phyloP scores from a whole-genome alignment of 768 basidiomycete genomes.

The Termitomyces titanicus region DNA sequence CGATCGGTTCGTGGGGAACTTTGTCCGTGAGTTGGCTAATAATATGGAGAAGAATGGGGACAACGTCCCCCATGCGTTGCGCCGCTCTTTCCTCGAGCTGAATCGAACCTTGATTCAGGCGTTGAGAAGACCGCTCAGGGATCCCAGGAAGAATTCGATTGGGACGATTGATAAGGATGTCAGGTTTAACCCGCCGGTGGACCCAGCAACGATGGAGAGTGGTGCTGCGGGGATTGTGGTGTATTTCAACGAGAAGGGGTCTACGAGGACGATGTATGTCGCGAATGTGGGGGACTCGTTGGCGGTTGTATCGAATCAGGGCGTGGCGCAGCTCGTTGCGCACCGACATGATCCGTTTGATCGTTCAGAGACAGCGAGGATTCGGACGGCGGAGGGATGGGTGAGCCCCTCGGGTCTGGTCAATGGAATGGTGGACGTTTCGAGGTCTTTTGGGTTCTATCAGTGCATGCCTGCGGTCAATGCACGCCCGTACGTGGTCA shows the following conservation, averaged over 20 bases:
- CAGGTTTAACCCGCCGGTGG: conserved; percentile 26
- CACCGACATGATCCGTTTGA: conserved; percentile 89
- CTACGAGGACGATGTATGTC: conserved; percentile 67
- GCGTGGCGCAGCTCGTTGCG: conserved; percentile 71
- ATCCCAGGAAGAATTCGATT: conserved; percentile 68
- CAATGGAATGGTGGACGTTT: conserved; percentile 88
- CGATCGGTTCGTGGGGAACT: conserved; percentile 68
- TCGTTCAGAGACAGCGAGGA: conserved; percentile 77
- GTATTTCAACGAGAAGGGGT: conserved; percentile 63
- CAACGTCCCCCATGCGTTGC: conserved; percentile 69
- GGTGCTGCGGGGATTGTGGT: conserved; percentile 87
- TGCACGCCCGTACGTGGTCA: conserved; percentile 75
- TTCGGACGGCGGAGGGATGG: conserved; percentile 91
- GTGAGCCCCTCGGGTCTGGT: conserved; percentile 87
- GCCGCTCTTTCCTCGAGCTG: conserved; percentile 83
- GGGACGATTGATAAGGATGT: conserved; percentile 42
- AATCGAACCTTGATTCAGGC: conserved; percentile 63
- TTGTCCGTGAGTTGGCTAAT: conserved; percentile 54
- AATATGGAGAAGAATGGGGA: conserved; percentile 39
- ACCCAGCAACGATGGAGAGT: conserved; percentile 52
- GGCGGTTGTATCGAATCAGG: conserved; percentile 80
- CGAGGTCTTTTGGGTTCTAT: conserved; percentile 93
- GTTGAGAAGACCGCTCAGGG: not conserved
- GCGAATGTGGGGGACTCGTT: conserved; percentile 89
- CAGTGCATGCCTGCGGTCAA: conserved; percentile 88